A percentile compares a stretch with the other conserved stretches of the same genome.
These are phyloP conservation scores for Mentha longifolia DNA, from an alignment of 257 asterid genomes.

Conservation along the genomic window DNA sequence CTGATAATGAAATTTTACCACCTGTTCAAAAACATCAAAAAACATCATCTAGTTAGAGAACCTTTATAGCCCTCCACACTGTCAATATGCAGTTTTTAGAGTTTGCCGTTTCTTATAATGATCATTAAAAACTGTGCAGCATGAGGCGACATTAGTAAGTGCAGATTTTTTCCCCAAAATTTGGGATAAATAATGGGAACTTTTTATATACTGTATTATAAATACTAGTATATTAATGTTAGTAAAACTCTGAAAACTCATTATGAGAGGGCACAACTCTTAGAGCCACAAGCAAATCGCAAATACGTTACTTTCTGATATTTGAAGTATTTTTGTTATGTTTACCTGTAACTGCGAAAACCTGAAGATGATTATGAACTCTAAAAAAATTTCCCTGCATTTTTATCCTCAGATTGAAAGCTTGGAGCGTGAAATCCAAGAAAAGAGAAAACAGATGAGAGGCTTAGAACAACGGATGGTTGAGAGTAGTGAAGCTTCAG, in stretches of 20 bases:
- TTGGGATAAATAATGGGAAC: constrained; percentile 29
- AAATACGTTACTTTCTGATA: constrained; percentile 15
- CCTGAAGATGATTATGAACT: constrained; percentile 30
- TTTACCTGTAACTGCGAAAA: constrained; percentile 8
- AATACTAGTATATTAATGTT: neutral
- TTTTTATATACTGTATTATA: neutral
- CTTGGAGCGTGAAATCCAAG: constrained; percentile 83
- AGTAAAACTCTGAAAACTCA: constrained; percentile 2
- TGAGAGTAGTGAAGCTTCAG: constrained; percentile 83
- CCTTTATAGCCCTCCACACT: neutral
- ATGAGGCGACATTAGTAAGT: neutral
- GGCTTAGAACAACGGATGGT: constrained; percentile 77
- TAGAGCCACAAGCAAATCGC: neutral
- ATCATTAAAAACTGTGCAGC: neutral
- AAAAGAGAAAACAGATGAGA: constrained; percentile 82
- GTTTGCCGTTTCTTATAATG: neutral
- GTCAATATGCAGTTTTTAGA: constrained; percentile 5
- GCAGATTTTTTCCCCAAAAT: constrained; percentile 44
- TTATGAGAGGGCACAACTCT: constrained; percentile 25
- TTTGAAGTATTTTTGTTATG: constrained; percentile 35
- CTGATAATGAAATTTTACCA: neutral
- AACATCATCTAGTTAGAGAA: neutral
- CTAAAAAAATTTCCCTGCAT: constrained; percentile 39
- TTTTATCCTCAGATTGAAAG: constrained; percentile 65
- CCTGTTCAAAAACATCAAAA: constrained; percentile 6